Percentiles rank a stretch among this genome's conserved stretches.
These are phyloP conservation scores for Ashbya aceris DNA, from an alignment of 1,139 yeast genomes.

Conservation along the genomic window DNA sequence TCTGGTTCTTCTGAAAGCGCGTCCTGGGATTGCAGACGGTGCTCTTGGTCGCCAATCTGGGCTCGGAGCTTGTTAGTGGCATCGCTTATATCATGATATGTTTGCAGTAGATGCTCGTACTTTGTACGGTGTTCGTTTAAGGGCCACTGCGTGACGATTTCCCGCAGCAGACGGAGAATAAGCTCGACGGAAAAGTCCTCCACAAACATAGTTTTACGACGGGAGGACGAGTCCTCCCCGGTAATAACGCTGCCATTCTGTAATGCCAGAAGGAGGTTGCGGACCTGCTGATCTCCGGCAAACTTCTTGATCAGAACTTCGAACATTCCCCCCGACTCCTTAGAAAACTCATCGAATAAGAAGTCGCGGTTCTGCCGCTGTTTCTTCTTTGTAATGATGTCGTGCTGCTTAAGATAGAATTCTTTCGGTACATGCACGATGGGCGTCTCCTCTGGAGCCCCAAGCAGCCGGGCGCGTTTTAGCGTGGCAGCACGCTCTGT, in stretches of 20 bases:
- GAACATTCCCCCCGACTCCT: conserved; percentile 13
- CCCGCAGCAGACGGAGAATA: conserved; percentile 22
- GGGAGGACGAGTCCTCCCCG: conserved; percentile 9
- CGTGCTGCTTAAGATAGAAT: conserved; percentile 25
- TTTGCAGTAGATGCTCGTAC: conserved; percentile 13
- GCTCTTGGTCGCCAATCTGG: conserved; percentile 21
- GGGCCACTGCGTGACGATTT: conserved; percentile 26
- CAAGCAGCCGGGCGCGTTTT: conserved; percentile 23
- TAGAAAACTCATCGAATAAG: conserved; percentile 13
- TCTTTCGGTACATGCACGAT: conserved; percentile 26
- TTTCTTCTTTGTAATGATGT: conserved; percentile 17
- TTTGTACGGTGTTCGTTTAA: conserved; percentile 21
- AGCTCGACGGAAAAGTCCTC: conserved; percentile 26
- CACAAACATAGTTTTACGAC: conserved; percentile 27
- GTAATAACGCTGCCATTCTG: conserved; percentile 27
- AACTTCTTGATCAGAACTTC: conserved; percentile 20
- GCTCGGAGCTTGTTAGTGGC: conserved; percentile 15
- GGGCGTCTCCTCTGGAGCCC: conserved; percentile 22
- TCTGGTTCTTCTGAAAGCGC: not conserved
- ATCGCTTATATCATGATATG: conserved; percentile 14
- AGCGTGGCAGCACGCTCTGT: conserved; percentile 18
- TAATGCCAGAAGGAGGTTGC: conserved; percentile 21
- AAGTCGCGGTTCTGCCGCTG: conserved; percentile 12
- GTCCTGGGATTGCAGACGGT: conserved; percentile 13
- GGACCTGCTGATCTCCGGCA: conserved; percentile 15